Base-by-base conservation (phyloP, 1,284 basidiomycete species). In the Rhodotorula sp. region DNA sequence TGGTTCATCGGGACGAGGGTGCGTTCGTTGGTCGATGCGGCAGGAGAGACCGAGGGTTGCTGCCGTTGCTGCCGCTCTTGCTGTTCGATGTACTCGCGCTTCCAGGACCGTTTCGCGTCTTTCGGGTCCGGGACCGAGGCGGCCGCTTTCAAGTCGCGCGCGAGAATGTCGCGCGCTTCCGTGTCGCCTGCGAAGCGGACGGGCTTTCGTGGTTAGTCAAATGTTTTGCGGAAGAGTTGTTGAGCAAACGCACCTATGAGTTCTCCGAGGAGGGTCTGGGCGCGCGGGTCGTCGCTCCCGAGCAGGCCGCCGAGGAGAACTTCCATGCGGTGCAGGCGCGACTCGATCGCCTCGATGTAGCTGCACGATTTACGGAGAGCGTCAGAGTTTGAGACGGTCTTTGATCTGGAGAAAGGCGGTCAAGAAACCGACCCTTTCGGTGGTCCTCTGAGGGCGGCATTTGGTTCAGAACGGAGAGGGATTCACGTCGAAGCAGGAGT, bases 291-390 rank as follows among this genome's bases (percentile, higher is more conserved):
- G 61, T 84, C 84, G 53, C 86, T 85, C 61, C 87, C 84, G 56
- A 93, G 83, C 63, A 93, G 82, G 4, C 78, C 78, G 61, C 90
- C 91, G 29, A 93, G 82, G 56, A 93, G 83, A 0, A 91, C 90
- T 79, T 93, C 91, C 54, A 90, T 90, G 78, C 93, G 90, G 77
- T 93, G 91, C 17, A 93, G 83, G 18, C 91, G 86, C 18, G 89
- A 89, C 80, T 93, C 91, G 77, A 93, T 91, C 37, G 91, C 91
- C 79, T 93, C 90, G 79, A 93, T 93, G 82, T 93, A 93, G 4
- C 91, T 91, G 78, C 91, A 91, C n/a, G n/a, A n/a, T n/a, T n/a
- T n/a, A n/a, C n/a, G n/a, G n/a, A 72, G 89, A 73, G 64, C 20
- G 55, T 49, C 29, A n/a, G n/a, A n/a, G n/a, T n/a, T n/a, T n/a